Evolutionary conservation across 2,329 filamentous ascomycete species (phyloP), one percentile per base, ranked within the genome.

Genomic region (Trichoderma atroviride): DNA sequence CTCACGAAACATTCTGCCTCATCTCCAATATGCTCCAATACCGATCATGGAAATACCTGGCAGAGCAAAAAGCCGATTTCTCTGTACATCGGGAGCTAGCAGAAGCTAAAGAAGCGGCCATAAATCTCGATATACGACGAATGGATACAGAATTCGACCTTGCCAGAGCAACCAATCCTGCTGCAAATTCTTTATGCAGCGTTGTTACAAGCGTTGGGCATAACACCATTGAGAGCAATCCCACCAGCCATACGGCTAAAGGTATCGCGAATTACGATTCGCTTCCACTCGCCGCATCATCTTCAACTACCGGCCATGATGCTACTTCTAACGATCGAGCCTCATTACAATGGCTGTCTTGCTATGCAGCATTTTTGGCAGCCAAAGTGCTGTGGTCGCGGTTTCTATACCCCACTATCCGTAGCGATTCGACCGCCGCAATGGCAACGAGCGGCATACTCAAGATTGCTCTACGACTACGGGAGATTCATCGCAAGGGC

Each of bases 1-100:
- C 64, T 7, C 64, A 67, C 52, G 64, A 67, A 55, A 67, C 64
- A 9, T 67, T 67, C 35, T 43, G 52, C 10, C 64, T 67, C 37
- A 59, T 67, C 27, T 57, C 64, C 40, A 67, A 67, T 19, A 67
- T 67, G 37, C 53, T 67, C 16, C 64, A 59, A 1, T 67, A 67
- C 33, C 55, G 64, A 16, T 67, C 64, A 16, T 67, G 64, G 64
- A 43, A 43, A 35, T 27, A 31, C 35, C 11, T 67, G 16, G 55
- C 37, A 35, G 40, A 50, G 40, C 33, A 67, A 55, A 59, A 27
- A 7, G 14, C 37, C 16, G 37, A 43, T 19, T 19, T 43, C 5
- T 1, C 16, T 43, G 37, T 19, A 43, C 37, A 43, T 19, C 37
- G 37, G 37, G 37, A 43, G 37, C 5, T 43, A 7, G 37, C 37